Conservation (phyloP, 73 alveolate genomes). For the Paramecium bursaria region DNA sequence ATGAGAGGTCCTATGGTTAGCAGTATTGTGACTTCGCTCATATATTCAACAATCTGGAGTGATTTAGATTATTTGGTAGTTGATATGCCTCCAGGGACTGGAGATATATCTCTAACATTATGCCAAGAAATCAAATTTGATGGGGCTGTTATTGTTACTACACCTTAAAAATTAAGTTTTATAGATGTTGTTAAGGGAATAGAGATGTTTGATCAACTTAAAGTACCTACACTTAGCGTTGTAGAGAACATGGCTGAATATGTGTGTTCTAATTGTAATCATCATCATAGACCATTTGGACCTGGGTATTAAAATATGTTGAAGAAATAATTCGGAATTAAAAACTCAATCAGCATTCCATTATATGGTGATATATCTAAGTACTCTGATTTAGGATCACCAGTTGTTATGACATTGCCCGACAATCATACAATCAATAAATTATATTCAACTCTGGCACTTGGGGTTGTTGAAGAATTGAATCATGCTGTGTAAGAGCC, state of each 20-base stretch:
- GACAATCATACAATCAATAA: constrained; percentile 77
- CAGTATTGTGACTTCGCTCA: constrained; percentile 77
- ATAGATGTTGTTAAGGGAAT: constrained; percentile 91
- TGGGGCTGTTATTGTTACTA: constrained; percentile 94
- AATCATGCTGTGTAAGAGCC: constrained; percentile 1
- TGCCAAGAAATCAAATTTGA: constrained; percentile 82
- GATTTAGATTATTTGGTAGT: constrained; percentile 91
- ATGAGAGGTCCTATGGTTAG: constrained; percentile 97
- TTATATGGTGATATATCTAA: constrained; percentile 77
- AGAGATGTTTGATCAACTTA: constrained; percentile 90
- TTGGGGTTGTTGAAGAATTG: constrained; percentile 72
- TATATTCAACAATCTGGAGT: constrained; percentile 90
- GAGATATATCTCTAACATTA: constrained; percentile 89
- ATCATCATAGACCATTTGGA: constrained; percentile 87
- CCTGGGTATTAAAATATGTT: constrained; percentile 82
- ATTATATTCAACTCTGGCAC: constrained; percentile 75
- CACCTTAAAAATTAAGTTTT: constrained; percentile 90
- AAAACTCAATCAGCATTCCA: constrained; percentile 82
- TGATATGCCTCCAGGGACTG: constrained; percentile 98
- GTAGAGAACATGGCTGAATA: constrained; percentile 86
- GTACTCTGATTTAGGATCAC: constrained; percentile 86
- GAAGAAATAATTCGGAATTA: constrained; percentile 83
- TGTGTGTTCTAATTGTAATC: constrained; percentile 80
- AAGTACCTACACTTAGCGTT: constrained; percentile 89
- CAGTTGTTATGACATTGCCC: constrained; percentile 85